Conservation (phyloP, 768 basidiomycete species). For the Lactarius sp. region DNA sequence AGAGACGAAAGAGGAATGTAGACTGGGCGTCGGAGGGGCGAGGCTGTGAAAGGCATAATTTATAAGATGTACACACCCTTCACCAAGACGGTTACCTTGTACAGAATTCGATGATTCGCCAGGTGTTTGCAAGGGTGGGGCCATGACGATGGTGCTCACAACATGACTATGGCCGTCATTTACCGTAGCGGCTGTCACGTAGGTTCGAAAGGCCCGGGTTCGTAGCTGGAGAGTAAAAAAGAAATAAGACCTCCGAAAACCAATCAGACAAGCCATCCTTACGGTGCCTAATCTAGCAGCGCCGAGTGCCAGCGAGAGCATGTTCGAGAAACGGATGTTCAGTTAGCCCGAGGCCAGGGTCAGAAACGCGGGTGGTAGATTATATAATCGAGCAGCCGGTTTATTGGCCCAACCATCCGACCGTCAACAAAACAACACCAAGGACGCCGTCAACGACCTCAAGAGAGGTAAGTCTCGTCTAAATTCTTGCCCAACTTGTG, state of each 20-base stretch:
- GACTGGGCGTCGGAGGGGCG: slow-evolving; percentile 43
- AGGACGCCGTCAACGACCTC: slow-evolving; percentile 30
- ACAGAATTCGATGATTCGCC: not conserved
- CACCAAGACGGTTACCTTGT: not conserved
- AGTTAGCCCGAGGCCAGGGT: not conserved
- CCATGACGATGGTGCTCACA: not conserved
- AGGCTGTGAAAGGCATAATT: slow-evolving; percentile 30
- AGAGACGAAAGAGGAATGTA: slow-evolving; percentile 60
- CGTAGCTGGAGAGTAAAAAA: slow-evolving; percentile 3
- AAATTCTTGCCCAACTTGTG: slow-evolving; percentile 2
- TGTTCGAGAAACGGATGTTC: not conserved
- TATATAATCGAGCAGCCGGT: not conserved
- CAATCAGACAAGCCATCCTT: not conserved
- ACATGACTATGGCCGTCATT: slow-evolving; percentile 2
- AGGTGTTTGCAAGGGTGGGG: not conserved
- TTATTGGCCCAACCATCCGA: not conserved
- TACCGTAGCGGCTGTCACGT: slow-evolving; percentile 22
- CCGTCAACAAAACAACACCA: slow-evolving; percentile 27
- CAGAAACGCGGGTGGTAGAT: not conserved
- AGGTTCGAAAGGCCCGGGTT: slow-evolving; percentile 16
- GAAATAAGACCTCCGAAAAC: not conserved
- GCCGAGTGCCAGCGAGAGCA: slow-evolving; percentile 10
- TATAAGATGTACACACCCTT: not conserved
- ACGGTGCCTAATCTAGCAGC: slow-evolving; percentile 3
- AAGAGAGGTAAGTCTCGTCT: slow-evolving; percentile 38